Evolutionary conservation across 1,139 yeast species (phyloP).

Genomic region (Martiniozyma asiatica): DNA sequence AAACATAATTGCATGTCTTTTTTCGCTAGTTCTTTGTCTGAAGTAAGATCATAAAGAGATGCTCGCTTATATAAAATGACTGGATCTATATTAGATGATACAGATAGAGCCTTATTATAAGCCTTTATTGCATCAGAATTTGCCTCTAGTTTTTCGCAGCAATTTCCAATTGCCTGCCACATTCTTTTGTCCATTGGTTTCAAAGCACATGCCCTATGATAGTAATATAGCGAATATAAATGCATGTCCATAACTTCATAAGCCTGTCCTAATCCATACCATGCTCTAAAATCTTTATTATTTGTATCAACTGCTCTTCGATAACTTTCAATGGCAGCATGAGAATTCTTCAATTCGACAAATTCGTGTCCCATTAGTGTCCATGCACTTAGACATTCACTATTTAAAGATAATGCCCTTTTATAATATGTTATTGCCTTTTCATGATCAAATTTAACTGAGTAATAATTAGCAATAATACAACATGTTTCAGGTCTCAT

Average conservation of each 20-base stretch:
- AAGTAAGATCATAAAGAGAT: constrained; percentile 44
- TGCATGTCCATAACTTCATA: constrained; percentile 96
- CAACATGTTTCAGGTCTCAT: constrained; percentile 94
- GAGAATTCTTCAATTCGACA: constrained; percentile 89
- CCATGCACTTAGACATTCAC: constrained; percentile 87
- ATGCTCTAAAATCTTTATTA: constrained; percentile 84
- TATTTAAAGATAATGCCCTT: constrained; percentile 73
- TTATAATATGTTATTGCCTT: constrained; percentile 89
- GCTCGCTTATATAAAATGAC: constrained; percentile 59
- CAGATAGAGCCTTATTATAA: constrained; percentile 43
- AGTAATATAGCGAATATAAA: constrained; percentile 81
- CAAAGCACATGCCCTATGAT: constrained; percentile 79
- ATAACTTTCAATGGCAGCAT: constrained; percentile 95
- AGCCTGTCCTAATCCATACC: constrained; percentile 98
- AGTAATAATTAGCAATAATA: constrained; percentile 85
- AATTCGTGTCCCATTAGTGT: constrained; percentile 98
- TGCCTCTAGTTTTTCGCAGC: constrained; percentile 73
- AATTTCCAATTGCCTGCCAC: constrained; percentile 94
- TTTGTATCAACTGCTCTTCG: constrained; percentile 87
- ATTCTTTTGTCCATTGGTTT: constrained; percentile 85
- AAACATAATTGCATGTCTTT: constrained; percentile 64
- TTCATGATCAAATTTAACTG: constrained; percentile 87
- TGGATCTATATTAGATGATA: constrained; percentile 30
- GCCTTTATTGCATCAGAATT: constrained; percentile 51
- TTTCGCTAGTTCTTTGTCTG: constrained; percentile 42